Evolutionary conservation across 2,329 filamentous ascomycete genomes (phyloP).

Genomic region (Talaromyces sp.): DNA sequence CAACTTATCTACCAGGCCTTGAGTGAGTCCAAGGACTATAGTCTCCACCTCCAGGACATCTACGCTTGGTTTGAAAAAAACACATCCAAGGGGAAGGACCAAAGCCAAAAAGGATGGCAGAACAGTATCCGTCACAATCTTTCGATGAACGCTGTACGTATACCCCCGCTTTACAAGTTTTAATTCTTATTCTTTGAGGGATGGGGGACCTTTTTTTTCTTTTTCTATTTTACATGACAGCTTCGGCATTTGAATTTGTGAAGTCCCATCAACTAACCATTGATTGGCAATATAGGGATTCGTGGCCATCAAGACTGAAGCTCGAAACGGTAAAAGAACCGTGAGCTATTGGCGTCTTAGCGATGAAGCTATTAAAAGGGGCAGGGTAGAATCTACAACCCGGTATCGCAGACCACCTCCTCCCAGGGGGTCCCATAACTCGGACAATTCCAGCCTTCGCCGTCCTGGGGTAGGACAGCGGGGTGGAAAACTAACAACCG

Average conservation of each 20-base stretch:
- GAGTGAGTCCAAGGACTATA: constrained; percentile 64
- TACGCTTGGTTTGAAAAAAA: constrained; percentile 88
- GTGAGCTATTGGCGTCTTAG: constrained; percentile 81
- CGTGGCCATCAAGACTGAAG: constrained; percentile 59
- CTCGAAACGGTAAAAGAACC: constrained; percentile 50
- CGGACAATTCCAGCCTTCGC: constrained; percentile 42
- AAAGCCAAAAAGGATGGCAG: constrained; percentile 75
- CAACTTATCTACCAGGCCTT: constrained; percentile 78
- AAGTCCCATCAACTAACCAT: not conserved
- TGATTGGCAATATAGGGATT: constrained; percentile 34
- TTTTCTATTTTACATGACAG: not conserved
- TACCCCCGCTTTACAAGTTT: not conserved
- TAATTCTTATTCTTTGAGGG: too few relatives aligned
- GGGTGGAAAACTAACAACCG: constrained; percentile 32
- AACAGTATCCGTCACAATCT: constrained; percentile 96
- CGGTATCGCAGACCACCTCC: constrained; percentile 63
- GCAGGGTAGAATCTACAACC: constrained; percentile 80
- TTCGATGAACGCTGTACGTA: constrained; percentile 87
- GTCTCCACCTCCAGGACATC: constrained; percentile 80
- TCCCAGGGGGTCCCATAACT: constrained; percentile 42
- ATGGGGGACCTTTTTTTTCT: too few relatives aligned
- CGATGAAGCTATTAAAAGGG: constrained; percentile 66
- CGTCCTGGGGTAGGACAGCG: constrained; percentile 37
- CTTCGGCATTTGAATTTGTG: not conserved
- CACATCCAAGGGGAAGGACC: constrained; percentile 70